Base-by-base conservation (phyloP, 2,329 filamentous ascomycete genomes). In the Exophiala alcalophila region DNA sequence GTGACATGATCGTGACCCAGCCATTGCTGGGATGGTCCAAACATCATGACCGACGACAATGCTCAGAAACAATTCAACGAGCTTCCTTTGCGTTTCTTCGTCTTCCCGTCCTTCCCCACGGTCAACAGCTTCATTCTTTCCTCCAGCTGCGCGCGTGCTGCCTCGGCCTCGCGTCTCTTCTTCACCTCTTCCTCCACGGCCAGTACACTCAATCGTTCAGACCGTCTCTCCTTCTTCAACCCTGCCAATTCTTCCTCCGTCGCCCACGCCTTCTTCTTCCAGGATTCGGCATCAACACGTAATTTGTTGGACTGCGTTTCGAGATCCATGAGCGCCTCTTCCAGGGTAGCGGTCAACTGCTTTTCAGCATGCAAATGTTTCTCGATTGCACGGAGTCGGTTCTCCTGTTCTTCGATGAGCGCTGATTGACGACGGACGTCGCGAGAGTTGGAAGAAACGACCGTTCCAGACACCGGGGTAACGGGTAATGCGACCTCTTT, bases 281-380 rank as follows among this genome's bases (percentile, higher is more conserved):
- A 97, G 21, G 77, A 79, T 39, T 97, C 92, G 63, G 87, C 84
- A 65, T 98, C 92, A 2, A 80, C 72, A 72, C 94, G 94, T 5
- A 91, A 82, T 72, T 91, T 91, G 66, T 91, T 94, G 59, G 86
- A 89, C 57, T 94, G 89, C 42, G 81, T 80, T 68, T 98, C 92
- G 25, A 98, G 79, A 59, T 98, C 92, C 2, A 88, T 91, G 20
- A 98, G 80, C 5, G 92, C 92, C 67, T 97, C 91, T 65, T 98
- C 92, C 26, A 98, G 77, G 2, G 91, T 97, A 33, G 87, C 84
- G 0, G 91, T 98, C 46, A 98, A 81, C 65, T 97, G 91, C 63
- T 94, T 94, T 73, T 98, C 92, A 3, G 92, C 92, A 53, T 86
- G 84, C 16, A 98, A 77, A 61, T 97, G 89, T 72, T 96, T 97